Base-by-base conservation (phyloP, 176 grass and related monocot genomes). In the Ensete glaucum region DNA sequence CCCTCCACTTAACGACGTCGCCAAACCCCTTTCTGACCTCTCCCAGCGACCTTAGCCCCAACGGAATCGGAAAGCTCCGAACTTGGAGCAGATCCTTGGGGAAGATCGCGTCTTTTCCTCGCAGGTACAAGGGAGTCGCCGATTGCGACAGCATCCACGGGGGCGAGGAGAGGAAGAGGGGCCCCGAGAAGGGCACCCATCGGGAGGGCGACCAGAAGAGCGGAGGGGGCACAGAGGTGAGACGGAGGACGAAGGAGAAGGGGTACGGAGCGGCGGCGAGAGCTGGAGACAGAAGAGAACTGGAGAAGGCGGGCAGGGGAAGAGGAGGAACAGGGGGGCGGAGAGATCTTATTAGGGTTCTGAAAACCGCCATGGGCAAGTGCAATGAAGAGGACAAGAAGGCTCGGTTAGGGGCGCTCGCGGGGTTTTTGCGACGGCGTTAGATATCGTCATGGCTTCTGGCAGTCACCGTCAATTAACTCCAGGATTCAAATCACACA, bases 131-230 rank as follows among this genome's bases (percentile, higher is more conserved):
- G 27, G 90, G 94, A 52, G 83, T 91, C 55, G 89, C 76, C 15
- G 85, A 79, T 69, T 87, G 90, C 68, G 82, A 85, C 71, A 93
- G 82, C 72, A 82, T 87, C 94, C 90, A 97, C 80, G 94, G 84
- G 7, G 87, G 71, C 19, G 87, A 93, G 2, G 90, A 83, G 70
- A 88, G 89, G 75, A 87, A 85, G 17, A 90, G 84, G 13, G 88
- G 94, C 1, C 80, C 88, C 0, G 75, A 70, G 16, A 79, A 55
- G 34, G 73, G 57, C 13, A 43, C 56, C 50, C 63, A 65, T 62
- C 50, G 25, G 68, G 74, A 23, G 66, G 48, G 51, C 49, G 72
- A 53, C 26, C 63, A 71, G 2, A 73, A 63, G 53, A 77, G 59
- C 34, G 29, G 53, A 14, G 67, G 16, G n/a, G 57, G 77, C 52